Conservation (phyloP, 768 basidiomycete species). For the Udeniomyces megalosporus region DNA sequence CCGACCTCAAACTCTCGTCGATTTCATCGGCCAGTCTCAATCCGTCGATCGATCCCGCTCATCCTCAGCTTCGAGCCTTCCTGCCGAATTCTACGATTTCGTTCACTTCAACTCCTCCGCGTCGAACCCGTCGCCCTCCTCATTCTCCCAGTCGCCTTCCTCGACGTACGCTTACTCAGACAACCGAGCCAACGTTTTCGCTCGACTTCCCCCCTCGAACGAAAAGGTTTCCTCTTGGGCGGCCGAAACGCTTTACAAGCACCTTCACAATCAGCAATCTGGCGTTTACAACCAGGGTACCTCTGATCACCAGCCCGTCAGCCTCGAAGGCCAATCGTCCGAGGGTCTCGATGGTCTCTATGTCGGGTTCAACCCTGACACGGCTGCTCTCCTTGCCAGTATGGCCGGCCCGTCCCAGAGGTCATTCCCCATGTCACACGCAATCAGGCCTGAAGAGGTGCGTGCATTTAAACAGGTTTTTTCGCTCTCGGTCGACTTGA, state of each 20-base stretch:
- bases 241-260: constrained; percentile 6
- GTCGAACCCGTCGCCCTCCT: not conserved
- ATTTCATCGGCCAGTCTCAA: not conserved
- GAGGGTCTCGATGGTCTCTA: not conserved
- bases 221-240: constrained; percentile 14
- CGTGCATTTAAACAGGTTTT: too few species aligned
- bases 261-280: constrained; percentile 15
- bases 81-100: not conserved
- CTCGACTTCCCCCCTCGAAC: too few species aligned
- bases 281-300: constrained; percentile 13
- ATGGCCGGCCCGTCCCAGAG: constrained; percentile 9
- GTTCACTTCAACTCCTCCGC: constrained; percentile 2
- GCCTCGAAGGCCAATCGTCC: not conserved
- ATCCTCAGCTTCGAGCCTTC: not conserved
- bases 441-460: too few species aligned
- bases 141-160: not conserved
- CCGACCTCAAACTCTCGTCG: not conserved
- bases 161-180: not conserved
- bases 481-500: too few species aligned
- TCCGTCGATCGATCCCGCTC: not conserved
- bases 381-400: not conserved
- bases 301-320: not conserved
- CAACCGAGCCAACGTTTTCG: not conserved
- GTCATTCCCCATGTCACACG: not conserved
- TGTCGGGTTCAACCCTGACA: not conserved